Conservation (phyloP, 2,329 filamentous ascomycete genomes). For the Macrophomina tecta region DNA sequence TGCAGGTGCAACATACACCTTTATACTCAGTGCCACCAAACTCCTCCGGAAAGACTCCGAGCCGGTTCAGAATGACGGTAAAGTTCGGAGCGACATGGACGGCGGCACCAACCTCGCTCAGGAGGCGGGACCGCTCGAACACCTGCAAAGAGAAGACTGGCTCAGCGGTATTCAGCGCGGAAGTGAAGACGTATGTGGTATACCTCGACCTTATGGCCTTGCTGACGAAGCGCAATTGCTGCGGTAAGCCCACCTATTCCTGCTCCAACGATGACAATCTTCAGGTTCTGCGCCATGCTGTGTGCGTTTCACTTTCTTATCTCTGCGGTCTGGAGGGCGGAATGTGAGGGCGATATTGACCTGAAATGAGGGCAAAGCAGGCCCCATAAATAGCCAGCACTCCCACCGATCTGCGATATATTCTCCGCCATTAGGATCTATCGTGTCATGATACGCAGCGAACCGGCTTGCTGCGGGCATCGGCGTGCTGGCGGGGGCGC, state of each 20-base stretch:
- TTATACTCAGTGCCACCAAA: conserved; percentile 42
- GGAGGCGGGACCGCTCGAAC: conserved; percentile 63
- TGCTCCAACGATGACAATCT: conserved; percentile 47
- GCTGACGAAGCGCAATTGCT: conserved; percentile 59
- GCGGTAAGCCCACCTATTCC: conserved; percentile 62
- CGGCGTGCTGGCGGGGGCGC: no score
- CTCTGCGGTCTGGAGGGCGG: no score
- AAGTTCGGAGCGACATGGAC: conserved; percentile 67
- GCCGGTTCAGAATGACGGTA: conserved; percentile 60
- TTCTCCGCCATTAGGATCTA: no score
- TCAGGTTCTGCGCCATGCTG: conserved; percentile 24
- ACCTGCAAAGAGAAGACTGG: conserved; percentile 44
- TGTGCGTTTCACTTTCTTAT: neutral
- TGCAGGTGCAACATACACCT: neutral
- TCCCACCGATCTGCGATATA: no score
- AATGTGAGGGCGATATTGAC: no score
- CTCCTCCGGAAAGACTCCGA: conserved; percentile 50
- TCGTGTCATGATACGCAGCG: no score
- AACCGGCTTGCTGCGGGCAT: no score
- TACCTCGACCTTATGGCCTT: conserved; percentile 54
- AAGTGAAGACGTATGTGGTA: no score
- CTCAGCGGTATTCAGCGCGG: neutral
- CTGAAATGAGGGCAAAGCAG: no score
- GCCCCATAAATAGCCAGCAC: no score
- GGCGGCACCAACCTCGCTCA: conserved; percentile 64